Conservation (phyloP, 306 rosid genomes). For the Castanea mollissima region DNA sequence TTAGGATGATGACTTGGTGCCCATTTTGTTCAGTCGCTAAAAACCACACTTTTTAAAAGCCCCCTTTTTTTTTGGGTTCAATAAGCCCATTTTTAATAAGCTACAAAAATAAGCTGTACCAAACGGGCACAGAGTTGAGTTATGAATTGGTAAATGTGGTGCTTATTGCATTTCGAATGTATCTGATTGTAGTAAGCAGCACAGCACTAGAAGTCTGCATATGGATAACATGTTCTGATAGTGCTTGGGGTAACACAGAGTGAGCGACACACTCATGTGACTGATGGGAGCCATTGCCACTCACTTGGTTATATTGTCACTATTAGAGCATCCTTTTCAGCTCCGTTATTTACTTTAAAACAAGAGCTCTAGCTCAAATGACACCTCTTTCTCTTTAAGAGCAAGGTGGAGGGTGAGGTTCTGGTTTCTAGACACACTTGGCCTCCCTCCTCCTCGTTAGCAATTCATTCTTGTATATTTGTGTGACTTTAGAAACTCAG, state of each 20-base stretch:
- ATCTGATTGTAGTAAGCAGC: neutral
- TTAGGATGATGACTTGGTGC: too few species aligned
- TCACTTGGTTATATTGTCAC: neutral
- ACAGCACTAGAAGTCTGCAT: neutral
- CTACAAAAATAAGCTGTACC: too few species aligned
- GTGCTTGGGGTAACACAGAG: neutral
- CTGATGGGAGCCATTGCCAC: neutral
- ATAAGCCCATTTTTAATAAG: too few species aligned
- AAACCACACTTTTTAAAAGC: too few species aligned
- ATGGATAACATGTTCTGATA: neutral
- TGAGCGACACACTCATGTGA: neutral
- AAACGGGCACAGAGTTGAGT: too few species aligned
- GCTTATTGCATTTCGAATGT: neutral
- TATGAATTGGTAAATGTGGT: too few species aligned
- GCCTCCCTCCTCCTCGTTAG: neutral
- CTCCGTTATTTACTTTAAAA: neutral
- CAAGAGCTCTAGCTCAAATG: neutral
- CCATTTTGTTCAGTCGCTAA: too few species aligned
- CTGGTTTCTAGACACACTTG: too few species aligned
- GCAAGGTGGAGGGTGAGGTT: too few species aligned
- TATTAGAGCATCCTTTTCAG: neutral
- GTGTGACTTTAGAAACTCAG: neutral
- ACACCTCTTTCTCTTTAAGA: too few species aligned
- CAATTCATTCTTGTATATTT: neutral
- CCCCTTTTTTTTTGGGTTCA: too few species aligned